These are phyloP conservation scores for Luffa aegyptiaca DNA, from an alignment of 306 rosid genomes.

Conservation along the genomic window DNA sequence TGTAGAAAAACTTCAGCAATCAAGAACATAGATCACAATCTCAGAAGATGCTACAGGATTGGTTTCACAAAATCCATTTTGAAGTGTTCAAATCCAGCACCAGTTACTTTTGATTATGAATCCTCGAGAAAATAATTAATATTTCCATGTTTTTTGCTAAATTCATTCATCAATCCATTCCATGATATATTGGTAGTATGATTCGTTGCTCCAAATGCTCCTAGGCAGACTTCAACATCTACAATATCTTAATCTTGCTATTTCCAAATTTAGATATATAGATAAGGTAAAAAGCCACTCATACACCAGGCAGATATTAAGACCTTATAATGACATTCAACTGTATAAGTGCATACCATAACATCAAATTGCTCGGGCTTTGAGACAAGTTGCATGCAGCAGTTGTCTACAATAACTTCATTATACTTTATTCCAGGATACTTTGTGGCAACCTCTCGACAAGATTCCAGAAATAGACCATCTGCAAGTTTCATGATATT, in stretches of 20 bases:
- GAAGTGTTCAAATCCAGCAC: not conserved
- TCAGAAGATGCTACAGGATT: not conserved
- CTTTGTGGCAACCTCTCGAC: constrained; percentile 63
- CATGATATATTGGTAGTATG: not conserved
- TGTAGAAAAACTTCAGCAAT: not conserved
- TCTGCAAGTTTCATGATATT: constrained; percentile 92
- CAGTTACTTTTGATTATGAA: not conserved
- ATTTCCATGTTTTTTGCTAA: not conserved
- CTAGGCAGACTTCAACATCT: not conserved
- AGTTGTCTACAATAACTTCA: constrained; percentile 82
- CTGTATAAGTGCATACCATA: constrained; percentile 45
- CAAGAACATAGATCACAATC: not conserved
- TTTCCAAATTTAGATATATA: not conserved
- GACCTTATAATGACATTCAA: not conserved
- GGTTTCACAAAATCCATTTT: not conserved
- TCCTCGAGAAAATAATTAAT: not conserved
- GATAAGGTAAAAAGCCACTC: not conserved
- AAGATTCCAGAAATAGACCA: constrained; percentile 78
- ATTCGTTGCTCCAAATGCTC: not conserved
- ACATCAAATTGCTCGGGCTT: constrained; percentile 94
- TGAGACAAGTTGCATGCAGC: constrained; percentile 92
- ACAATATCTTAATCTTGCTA: not conserved
- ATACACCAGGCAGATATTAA: not conserved
- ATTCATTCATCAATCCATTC: not conserved
- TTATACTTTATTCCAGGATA: constrained; percentile 61